Evolutionary conservation across 441 rosid species (phyloP), one percentile per base, ranked within the genome.

Genomic region (Gossypium gossypioides): DNA sequence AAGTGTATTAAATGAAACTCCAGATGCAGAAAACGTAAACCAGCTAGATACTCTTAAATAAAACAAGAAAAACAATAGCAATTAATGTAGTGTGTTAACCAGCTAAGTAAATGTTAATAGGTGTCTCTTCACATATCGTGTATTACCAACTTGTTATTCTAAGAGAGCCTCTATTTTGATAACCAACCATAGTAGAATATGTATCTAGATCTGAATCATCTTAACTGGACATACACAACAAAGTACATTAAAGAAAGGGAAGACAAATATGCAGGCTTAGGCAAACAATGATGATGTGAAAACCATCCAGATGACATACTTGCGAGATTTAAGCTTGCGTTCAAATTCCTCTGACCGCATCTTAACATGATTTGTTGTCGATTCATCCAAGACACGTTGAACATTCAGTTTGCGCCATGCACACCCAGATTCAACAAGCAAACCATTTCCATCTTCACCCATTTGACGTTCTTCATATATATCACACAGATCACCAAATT

Each of bases 341-440:
- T 90, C 96, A 82, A 97, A 97, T 85, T 96, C 99, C 84, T 82
- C 97, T 18, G 97, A 92, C 73, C 83, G 89, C 98, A 80, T 96
- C 86, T 96, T 96, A 78, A 96, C 90, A 80, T 91, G 97, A 80
- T 88, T 92, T 19, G 80, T 89, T 59, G 92, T 87, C 52, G 98
- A 91, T 84, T 96, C 99, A 24, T 96, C 99, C 84, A 96, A 83
- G 75, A 86, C 80, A 62, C 98, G 93, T 75, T 91, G 96, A 76
- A 95, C 93, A 69, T 92, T 92, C 76, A 96, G 74, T 81, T 96
- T 92, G 55, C 97, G 87, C 97, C 97, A 96, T 42, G 96, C 95
- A 88, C 86, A 81, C 48, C 99, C 99, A 80, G 97, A 86, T 86
- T 96, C 98, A 78, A 96, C 83, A 73, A 92, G 88, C 84, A 91